Conservation (phyloP, 2,329 filamentous ascomycete species). For the Rutstroemia sp. region DNA sequence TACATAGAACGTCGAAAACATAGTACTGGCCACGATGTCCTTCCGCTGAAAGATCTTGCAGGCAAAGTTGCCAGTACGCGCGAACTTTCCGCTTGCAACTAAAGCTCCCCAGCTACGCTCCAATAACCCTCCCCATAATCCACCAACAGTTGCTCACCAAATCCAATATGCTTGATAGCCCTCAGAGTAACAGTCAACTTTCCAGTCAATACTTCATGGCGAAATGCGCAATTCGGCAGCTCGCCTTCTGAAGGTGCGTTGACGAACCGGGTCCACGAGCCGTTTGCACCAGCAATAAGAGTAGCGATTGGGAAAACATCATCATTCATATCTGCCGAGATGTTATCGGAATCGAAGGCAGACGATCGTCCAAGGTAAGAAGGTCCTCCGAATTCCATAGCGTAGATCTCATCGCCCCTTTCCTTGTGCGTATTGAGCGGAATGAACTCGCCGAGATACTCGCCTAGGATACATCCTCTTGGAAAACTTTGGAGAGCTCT, state of each 20-base stretch:
- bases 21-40: too few species aligned
- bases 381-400: conserved; percentile 4
- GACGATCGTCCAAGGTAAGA: background rate
- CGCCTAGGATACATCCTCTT: background rate
- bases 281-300: background rate
- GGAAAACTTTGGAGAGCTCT: background rate
- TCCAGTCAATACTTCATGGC: conserved; percentile 3
- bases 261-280: conserved; percentile 7
- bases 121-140: background rate
- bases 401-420: background rate
- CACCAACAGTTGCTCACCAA: conserved; percentile 5
- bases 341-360: background rate
- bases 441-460: conserved; percentile 5
- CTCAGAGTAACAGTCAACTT: conserved; percentile 1
- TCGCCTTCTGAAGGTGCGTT: background rate
- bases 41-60: background rate
- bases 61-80: background rate
- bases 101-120: background rate
- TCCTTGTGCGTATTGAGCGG: background rate
- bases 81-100: background rate
- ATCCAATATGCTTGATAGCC: conserved; percentile 2
- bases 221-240: background rate
- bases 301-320: conserved; percentile 1
- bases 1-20: too few species aligned
- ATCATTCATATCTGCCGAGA: background rate